phyloP scores from a whole-genome alignment of 2,329 filamentous ascomycete genomes.

The Chrysosporium queenslandicum region DNA sequence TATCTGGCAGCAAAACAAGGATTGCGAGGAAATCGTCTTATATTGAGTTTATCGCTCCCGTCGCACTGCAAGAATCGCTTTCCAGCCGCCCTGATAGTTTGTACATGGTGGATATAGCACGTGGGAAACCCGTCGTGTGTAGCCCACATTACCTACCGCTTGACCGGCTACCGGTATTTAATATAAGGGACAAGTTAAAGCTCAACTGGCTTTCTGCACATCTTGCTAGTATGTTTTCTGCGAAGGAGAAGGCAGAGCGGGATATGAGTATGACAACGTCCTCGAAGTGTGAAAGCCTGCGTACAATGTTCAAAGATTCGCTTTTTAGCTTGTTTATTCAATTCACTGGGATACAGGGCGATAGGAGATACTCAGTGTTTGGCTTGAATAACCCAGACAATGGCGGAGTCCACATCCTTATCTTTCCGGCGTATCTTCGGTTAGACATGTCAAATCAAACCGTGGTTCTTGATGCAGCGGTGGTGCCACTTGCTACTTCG shows the following conservation, averaged over 20 bases:
- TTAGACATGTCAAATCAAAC: slow-evolving; percentile 26
- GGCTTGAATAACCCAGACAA: slow-evolving; percentile 8
- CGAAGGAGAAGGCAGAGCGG: slow-evolving; percentile 16
- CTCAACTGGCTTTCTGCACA: slow-evolving; percentile 19
- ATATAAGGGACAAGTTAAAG: slow-evolving; percentile 11
- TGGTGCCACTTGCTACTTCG: slow-evolving; percentile 22
- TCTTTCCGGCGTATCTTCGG: slow-evolving; percentile 20
- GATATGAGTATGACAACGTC: slow-evolving; percentile 8
- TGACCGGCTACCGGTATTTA: slow-evolving; percentile 20
- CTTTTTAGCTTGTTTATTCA: slow-evolving; percentile 22
- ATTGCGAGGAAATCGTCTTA: slow-evolving; percentile 27
- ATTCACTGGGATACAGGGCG: slow-evolving; percentile 18
- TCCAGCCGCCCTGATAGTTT: slow-evolving; percentile 5
- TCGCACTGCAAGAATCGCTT: slow-evolving; percentile 5
- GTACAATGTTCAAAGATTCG: slow-evolving; percentile 23
- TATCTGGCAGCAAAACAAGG: slow-evolving; percentile 18
- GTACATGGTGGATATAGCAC: slow-evolving; percentile 17
- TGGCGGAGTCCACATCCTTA: slow-evolving; percentile 18
- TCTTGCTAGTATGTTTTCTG: slow-evolving; percentile 19
- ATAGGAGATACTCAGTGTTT: slow-evolving; percentile 7
- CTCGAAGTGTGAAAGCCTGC: slow-evolving; percentile 12
- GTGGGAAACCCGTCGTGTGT: slow-evolving; percentile 16
- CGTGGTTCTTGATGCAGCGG: slow-evolving; percentile 25
- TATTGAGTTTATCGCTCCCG: slow-evolving; percentile 24
- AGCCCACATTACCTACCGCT: slow-evolving; percentile 22